phyloP scores from a whole-genome alignment of 164 flowering plant genomes.

The Buxus sempervirens region DNA sequence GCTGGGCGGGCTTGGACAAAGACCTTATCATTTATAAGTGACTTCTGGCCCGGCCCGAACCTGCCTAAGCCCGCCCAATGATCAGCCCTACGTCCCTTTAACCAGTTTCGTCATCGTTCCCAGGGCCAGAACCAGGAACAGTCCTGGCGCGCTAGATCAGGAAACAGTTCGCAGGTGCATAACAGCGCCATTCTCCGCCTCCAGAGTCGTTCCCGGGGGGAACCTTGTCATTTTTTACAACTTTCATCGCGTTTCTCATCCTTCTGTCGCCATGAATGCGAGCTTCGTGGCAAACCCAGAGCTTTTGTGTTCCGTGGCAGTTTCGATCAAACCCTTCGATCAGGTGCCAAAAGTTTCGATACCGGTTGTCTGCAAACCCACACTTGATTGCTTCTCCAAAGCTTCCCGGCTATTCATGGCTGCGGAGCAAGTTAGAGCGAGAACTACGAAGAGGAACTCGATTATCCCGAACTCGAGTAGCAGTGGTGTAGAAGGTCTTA shows the following conservation, averaged over 20 bases:
- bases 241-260: not conserved
- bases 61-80: too few relatives aligned
- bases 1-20: too few relatives aligned
- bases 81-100: too few relatives aligned
- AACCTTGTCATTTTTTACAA: not conserved
- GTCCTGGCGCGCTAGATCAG: too few relatives aligned
- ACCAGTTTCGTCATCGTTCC: too few relatives aligned
- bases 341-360: constrained; percentile 1
- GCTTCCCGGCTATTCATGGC: constrained; percentile 4
- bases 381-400: not conserved
- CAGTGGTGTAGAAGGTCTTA: constrained; percentile 34
- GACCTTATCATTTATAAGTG: too few relatives aligned
- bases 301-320: constrained; percentile 14
- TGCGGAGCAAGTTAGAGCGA: constrained; percentile 3
- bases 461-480: constrained; percentile 12
- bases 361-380: constrained; percentile 3
- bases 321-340: not conserved
- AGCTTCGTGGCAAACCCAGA: constrained; percentile 24
- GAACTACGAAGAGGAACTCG: not conserved
- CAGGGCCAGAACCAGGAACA: too few relatives aligned
- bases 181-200: too few relatives aligned
- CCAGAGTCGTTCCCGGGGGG: too few relatives aligned
- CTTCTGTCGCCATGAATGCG: constrained; percentile 17
- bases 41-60: too few relatives aligned
- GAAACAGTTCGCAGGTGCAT: too few relatives aligned